Evolutionary conservation across 148 eudicot genomes (phyloP).

Genomic region (Rhododendron molle): DNA sequence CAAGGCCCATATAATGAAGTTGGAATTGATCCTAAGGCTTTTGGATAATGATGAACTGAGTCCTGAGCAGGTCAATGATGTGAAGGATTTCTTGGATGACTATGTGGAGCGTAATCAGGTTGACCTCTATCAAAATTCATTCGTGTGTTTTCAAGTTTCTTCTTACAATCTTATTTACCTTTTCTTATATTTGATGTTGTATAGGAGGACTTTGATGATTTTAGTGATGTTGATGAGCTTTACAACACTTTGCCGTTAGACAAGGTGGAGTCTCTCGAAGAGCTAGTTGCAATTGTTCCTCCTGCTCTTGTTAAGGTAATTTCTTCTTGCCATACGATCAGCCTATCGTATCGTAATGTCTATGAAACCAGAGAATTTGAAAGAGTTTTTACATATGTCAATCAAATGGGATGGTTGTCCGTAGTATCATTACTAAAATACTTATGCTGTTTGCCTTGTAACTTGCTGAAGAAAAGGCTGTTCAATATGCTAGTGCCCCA

Average conservation of each 20-base stretch:
- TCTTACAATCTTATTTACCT: not conserved
- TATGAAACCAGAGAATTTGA: not conserved
- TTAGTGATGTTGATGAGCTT: conserved; percentile 90
- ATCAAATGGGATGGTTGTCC: not conserved
- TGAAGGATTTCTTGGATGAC: conserved; percentile 91
- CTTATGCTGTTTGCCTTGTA: not conserved
- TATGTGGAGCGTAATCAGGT: conserved; percentile 99
- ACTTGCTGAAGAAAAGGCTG: not conserved
- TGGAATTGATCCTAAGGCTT: conserved; percentile 83
- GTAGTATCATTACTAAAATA: not conserved
- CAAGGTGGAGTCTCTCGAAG: conserved; percentile 96
- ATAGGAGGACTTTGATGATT: conserved; percentile 97
- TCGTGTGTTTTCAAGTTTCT: not conserved
- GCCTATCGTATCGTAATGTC: not conserved
- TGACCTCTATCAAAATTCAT: not conserved
- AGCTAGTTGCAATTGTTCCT: conserved; percentile 71
- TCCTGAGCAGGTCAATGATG: conserved; percentile 94
- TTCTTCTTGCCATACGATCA: conserved; percentile 8
- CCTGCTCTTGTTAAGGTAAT: conserved; percentile 85
- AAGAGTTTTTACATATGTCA: not conserved
- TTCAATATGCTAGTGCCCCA: not conserved
- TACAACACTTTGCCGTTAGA: conserved; percentile 84
- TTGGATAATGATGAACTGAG: conserved; percentile 94
- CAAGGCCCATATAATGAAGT: conserved; percentile 94
- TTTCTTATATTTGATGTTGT: conserved; percentile 17